Percentiles rank a stretch among this genome's conserved stretches.
These are phyloP conservation scores for Leccinellum luteum DNA, from an alignment of 768 basidiomycete genomes.

Conservation along the genomic window DNA sequence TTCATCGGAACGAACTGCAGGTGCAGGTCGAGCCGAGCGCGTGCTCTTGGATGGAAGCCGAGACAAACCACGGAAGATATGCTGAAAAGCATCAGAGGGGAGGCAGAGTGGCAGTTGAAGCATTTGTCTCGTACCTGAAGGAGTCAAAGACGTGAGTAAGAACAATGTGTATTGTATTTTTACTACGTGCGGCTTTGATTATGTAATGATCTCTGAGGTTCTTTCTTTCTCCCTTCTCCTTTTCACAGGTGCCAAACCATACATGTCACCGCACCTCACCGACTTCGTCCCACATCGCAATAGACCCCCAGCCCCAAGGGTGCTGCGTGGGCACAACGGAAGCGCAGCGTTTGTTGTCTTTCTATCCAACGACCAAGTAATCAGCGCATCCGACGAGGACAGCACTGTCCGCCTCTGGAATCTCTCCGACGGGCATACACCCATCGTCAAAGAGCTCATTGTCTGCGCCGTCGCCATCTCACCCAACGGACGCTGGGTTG, in stretches of 20 bases:
- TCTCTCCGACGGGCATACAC: background rate
- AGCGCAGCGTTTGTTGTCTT: slow-evolving; percentile 17
- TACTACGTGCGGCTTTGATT: background rate
- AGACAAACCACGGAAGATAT: slow-evolving; percentile 31
- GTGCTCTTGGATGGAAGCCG: slow-evolving; percentile 29
- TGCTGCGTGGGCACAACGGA: slow-evolving; percentile 14
- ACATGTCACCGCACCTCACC: slow-evolving; percentile 6
- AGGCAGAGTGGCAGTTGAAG: slow-evolving; percentile 22
- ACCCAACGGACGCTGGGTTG: slow-evolving; percentile 11
- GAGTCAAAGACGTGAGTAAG: too few species aligned
- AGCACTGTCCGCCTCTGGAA: slow-evolving; percentile 17
- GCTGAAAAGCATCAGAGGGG: slow-evolving; percentile 15
- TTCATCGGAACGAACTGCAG: slow-evolving; percentile 24
- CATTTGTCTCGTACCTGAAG: background rate
- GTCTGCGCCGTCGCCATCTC: slow-evolving; percentile 7
- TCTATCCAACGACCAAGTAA: slow-evolving; percentile 9
- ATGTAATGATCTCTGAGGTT: background rate
- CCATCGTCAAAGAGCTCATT: slow-evolving; percentile 5
- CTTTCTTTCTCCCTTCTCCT: background rate
- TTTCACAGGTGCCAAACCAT: background rate
- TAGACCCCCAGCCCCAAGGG: background rate
- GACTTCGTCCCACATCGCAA: background rate
- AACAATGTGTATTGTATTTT: too few species aligned
- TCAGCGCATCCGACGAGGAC: slow-evolving; percentile 22
- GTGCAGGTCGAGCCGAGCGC: slow-evolving; percentile 17